Base-by-base conservation (phyloP, 345 rosid genomes). In the Populus nigra region DNA sequence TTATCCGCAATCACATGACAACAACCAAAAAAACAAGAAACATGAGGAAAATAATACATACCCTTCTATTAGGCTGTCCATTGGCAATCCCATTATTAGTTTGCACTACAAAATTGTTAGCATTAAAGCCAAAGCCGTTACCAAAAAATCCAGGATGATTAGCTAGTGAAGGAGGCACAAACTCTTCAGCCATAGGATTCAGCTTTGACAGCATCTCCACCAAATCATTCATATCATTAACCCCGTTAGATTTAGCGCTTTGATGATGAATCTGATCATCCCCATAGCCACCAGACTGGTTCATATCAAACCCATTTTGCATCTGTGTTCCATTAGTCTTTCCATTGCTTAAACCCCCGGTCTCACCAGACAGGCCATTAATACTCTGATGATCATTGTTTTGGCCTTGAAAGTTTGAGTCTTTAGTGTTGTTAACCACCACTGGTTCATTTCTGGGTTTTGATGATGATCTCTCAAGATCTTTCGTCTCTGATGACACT, bases 101-200 rank as follows among this genome's bases (percentile, higher is more conserved):
- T 12, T 82, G 88, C 81, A 82, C 76, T 49, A 73, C 85, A 86
- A 86, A 90, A 86, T 83, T 89, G 85, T 87, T 89, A 85, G 86
- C 83, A 81, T 88, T 79, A 75, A 83, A 88, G 69, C 91, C 91
- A 86, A 88, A 87, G 73, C 90, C 93, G 81, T 84, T 89, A 20
- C 82, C 84, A 73, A 84, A 79, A 78, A 50, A 85, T 72, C 83
- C 88, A 74, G 77, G 73, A 69, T 75, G 75, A 75, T 73, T 74
- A 45, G 84, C 86, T 39, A 92, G 83, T 0, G 98, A 96, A 45
- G 92, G 91, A 71, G 98, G 98, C 75, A 96, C 98, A 85, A 92
- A 96, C 69, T 91, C 99, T 83, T 91, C 86, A 67, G 98, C 99
- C 98, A 91, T 84, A 12, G 99, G 99, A 82, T 96, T 96, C 82